Evolutionary conservation across 441 rosid species (phyloP).

Genomic region (Flueggea neowawraea): DNA sequence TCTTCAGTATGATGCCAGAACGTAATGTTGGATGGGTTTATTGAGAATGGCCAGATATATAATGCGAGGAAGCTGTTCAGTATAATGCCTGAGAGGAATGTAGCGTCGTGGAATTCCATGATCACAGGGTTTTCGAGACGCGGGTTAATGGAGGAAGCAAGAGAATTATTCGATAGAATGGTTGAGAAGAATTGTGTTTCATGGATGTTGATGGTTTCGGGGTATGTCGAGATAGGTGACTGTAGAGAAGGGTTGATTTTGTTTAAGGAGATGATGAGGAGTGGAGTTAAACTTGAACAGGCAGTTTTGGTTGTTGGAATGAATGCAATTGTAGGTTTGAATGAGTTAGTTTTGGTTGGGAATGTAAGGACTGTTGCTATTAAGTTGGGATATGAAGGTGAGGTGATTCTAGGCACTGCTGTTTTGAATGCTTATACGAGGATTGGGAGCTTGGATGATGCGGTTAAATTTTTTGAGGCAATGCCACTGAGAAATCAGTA

Average conservation of each 20-base stretch:
- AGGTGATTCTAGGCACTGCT: conserved; percentile 6
- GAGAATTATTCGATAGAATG: conserved; percentile 28
- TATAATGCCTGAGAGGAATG: conserved; percentile 23
- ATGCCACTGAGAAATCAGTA: conserved; percentile 32
- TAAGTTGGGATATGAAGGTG: conserved; percentile 40
- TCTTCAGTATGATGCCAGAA: too few species aligned
- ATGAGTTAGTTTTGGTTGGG: conserved; percentile 25
- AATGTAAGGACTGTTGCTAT: conserved; percentile 29
- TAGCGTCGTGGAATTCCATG: conserved; percentile 36
- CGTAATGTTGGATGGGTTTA: too few species aligned
- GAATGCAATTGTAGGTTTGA: conserved; percentile 33
- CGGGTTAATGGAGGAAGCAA: conserved; percentile 22
- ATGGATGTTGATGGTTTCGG: conserved; percentile 39
- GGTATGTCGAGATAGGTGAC: conserved; percentile 25
- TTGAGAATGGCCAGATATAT: too few species aligned
- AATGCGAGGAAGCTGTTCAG: conserved; percentile 6
- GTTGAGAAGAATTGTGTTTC: conserved; percentile 30
- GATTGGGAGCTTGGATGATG: conserved; percentile 24
- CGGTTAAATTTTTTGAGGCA: conserved; percentile 25
- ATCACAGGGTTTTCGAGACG: conserved; percentile 25
- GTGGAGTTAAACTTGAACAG: conserved; percentile 17
- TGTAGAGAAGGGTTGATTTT: too few species aligned
- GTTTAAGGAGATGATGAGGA: too few species aligned
- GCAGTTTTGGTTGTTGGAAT: conserved; percentile 26
- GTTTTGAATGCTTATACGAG: conserved; percentile 18